Base-by-base conservation (phyloP, 2,329 filamentous ascomycete genomes). In the Colletotrichum lini region DNA sequence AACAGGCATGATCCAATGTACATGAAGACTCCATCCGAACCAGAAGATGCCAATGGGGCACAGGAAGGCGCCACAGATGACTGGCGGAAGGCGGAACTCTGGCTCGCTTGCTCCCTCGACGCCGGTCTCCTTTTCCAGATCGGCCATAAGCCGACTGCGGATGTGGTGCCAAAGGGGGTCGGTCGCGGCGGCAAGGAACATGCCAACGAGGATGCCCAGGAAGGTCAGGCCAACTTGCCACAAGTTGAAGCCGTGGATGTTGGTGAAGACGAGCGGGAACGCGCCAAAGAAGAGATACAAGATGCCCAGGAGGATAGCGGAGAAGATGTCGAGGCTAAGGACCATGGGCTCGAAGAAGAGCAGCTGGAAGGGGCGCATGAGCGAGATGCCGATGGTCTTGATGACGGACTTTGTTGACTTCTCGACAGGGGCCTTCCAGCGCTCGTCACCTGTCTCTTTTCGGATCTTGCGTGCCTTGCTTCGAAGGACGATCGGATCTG, bases 271-370 rank as follows among this genome's bases (percentile, higher is more conserved):
- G 54, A 97, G 84, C 6, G 92, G 89, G 77, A 98, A 97, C 0
- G 95, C 94, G 23, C 94, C 94, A 79, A 97, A 97, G 84, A 97
- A 97, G 49, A 98, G 89, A 79, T 98, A 98, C 2, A 98, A 83
- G 54, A 97, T 92, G 6, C 95, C 95, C 9, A 98, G 86, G n/a
- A 98, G 84, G 65, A 98, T 89, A 49, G 94, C 94, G 0, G 93
- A 94, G 76, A 95, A 93, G 26, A 96, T 82, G 80, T 94, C 96
- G 35, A 98, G 89, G 75, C 91, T 90, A 68, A 96, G 84, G 71
- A 92, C 93, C 94, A 98, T 98, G 74, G 93, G 94, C 83, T 97
- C 94, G 65, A 93, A 88, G 60, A 92, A 80, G 65, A 98, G 87
- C 7, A 98, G 88, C 81, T 96, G 89, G 78, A 96, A 93, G 7